A percentile compares a stretch with the other conserved stretches of the same genome.
Conservation (phyloP, 2,329 filamentous ascomycete species). For the Arthrocladium fulminans region DNA sequence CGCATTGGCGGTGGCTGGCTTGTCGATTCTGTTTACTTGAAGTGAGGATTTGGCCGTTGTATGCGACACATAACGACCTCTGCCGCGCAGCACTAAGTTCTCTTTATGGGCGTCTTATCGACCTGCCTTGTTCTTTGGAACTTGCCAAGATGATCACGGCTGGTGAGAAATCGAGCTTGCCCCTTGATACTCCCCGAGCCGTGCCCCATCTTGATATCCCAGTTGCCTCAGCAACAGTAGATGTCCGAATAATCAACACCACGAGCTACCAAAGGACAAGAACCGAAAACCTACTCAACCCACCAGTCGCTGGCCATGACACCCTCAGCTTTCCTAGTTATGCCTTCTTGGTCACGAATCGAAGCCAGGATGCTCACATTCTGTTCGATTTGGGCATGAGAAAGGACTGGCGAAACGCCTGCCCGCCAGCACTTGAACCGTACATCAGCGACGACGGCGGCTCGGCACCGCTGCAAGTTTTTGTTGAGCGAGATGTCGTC, state of each 20-base stretch:
- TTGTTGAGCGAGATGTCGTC: slow-evolving; percentile 15
- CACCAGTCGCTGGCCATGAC: slow-evolving; percentile 11
- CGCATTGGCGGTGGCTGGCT: not conserved
- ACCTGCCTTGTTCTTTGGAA: not conserved
- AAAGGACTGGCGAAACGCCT: slow-evolving; percentile 25
- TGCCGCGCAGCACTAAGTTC: not conserved
- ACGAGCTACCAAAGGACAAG: slow-evolving; percentile 12
- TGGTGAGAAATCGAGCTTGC: not conserved
- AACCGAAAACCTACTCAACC: slow-evolving; percentile 11
- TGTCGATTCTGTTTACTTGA: not conserved
- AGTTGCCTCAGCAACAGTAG: slow-evolving; percentile 7
- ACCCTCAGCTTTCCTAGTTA: slow-evolving; percentile 12
- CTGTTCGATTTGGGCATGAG: slow-evolving; percentile 30
- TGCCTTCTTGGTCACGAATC: slow-evolving; percentile 15
- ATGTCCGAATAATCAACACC: slow-evolving; percentile 15
- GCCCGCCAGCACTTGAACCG: slow-evolving; percentile 10
- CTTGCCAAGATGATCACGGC: not conserved
- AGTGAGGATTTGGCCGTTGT: not conserved
- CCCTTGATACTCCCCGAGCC: not conserved
- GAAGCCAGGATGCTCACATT: slow-evolving; percentile 4
- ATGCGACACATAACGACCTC: not conserved
- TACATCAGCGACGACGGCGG: slow-evolving; percentile 10
- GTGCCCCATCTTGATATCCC: slow-evolving; percentile 4
- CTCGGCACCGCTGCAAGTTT: slow-evolving; percentile 6
- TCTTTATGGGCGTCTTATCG: not conserved